These are phyloP conservation scores for Trifolium repens DNA, from an alignment of 306 rosid species.

Conservation along the genomic window DNA sequence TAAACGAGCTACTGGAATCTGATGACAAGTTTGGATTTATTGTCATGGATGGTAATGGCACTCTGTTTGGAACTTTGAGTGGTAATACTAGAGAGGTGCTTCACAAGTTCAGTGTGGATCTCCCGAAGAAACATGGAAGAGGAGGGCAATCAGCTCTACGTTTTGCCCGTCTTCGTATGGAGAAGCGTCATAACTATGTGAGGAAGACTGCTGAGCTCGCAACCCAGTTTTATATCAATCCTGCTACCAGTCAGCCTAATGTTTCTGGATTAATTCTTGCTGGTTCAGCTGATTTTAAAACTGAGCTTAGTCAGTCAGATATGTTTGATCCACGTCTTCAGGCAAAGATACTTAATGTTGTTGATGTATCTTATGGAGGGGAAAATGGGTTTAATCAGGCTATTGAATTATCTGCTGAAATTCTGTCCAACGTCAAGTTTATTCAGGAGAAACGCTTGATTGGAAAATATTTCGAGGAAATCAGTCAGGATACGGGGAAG, in stretches of 20 bases:
- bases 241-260: constrained; percentile 90
- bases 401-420: constrained; percentile 80
- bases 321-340: constrained; percentile 95
- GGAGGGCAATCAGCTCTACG: constrained; percentile 94
- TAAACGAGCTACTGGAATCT: constrained; percentile 81
- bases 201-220: constrained; percentile 95
- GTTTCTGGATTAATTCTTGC: constrained; percentile 87
- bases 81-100: constrained; percentile 91
- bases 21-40: constrained; percentile 93
- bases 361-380: constrained; percentile 90
- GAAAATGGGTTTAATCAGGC: constrained; percentile 93
- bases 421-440: constrained; percentile 82
- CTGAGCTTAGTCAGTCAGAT: constrained; percentile 94
- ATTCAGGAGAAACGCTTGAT: constrained; percentile 89
- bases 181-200: constrained; percentile 88
- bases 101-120: constrained; percentile 89
- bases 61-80: constrained; percentile 85
- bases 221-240: constrained; percentile 85
- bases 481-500: constrained; percentile 93
- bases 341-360: constrained; percentile 82
- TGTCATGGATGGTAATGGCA: constrained; percentile 91
- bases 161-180: constrained; percentile 96
- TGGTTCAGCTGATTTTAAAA: constrained; percentile 92
- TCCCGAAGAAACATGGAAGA: constrained; percentile 91
- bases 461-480: constrained; percentile 92